Evolutionary conservation across 495 filamentous ascomycete genomes (phyloP).

Genomic region (Chaetomium fimeti): DNA sequence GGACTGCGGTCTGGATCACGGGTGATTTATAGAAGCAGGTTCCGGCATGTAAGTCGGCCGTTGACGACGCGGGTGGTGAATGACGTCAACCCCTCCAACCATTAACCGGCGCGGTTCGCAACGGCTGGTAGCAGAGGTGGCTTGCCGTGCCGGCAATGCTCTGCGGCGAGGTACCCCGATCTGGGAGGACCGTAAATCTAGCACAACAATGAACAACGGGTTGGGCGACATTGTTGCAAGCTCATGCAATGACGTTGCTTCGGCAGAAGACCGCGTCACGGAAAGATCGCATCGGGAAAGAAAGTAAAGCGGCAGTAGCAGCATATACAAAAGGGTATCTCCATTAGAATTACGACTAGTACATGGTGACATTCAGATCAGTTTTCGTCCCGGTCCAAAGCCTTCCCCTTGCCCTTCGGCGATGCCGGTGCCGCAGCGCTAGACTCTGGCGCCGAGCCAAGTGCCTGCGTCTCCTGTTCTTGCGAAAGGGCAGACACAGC

Average conservation of each 20-base stretch:
- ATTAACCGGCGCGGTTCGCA: background rate
- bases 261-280: background rate
- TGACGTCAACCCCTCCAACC: conserved; percentile 18
- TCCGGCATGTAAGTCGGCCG: background rate
- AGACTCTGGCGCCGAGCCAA: background rate
- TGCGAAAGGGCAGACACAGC: conserved; percentile 22
- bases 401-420: conserved; percentile 19
- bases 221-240: too few relatives aligned
- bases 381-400: background rate
- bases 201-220: background rate
- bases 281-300: background rate
- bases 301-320: background rate
- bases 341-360: conserved; percentile 19
- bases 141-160: background rate
- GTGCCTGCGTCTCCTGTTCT: background rate
- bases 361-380: background rate
- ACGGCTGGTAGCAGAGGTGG: background rate
- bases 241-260: background rate
- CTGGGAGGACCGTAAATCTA: background rate
- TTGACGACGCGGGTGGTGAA: conserved; percentile 13
- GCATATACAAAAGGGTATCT: conserved; percentile 18
- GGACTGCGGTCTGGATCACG: too few relatives aligned
- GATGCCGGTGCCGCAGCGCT: background rate
- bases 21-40: background rate
- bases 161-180: background rate